Percentiles rank a stretch among this genome's conserved stretches.
These are phyloP conservation scores for Saccharomyces cerevisiae DNA, from an alignment of 805 yeast genomes.

Conservation along the genomic window DNA sequence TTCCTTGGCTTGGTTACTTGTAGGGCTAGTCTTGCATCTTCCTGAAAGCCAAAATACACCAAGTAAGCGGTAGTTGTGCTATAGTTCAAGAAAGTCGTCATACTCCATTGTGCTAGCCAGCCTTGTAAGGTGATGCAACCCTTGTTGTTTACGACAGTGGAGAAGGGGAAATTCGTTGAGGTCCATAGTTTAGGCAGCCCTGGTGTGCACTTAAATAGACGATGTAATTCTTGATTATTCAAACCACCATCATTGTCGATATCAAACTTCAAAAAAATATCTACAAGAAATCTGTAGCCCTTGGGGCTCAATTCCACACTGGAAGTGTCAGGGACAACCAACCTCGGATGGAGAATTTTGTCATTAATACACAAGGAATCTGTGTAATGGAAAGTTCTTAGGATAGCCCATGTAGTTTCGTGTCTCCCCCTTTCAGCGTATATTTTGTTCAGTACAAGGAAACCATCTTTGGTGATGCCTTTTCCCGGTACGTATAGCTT, in stretches of 20 bases:
- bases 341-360: constrained; percentile 64
- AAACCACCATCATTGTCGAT: constrained; percentile 96
- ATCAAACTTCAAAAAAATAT: constrained; percentile 78
- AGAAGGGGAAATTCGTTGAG: constrained; percentile 73
- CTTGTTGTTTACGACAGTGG: constrained; percentile 83
- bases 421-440: constrained; percentile 90
- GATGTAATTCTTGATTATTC: constrained; percentile 58
- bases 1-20: constrained; percentile 78
- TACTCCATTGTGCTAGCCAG: constrained; percentile 98
- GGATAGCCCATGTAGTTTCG: constrained; percentile 94
- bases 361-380: constrained; percentile 83
- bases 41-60: constrained; percentile 84
- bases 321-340: constrained; percentile 65
- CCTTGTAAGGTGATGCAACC: constrained; percentile 92
- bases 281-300: constrained; percentile 89
- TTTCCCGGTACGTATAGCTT: constrained; percentile 30
- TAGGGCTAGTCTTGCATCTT: constrained; percentile 43
- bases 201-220: constrained; percentile 81
- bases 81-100: constrained; percentile 84
- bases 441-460: constrained; percentile 64
- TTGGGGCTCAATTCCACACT: constrained; percentile 88
- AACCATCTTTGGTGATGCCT: constrained; percentile 70
- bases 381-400: constrained; percentile 82
- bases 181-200: constrained; percentile 86
- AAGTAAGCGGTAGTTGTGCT: constrained; percentile 78